Conservation (phyloP, 2,329 filamentous ascomycete genomes). For the Didymella pomorum region DNA sequence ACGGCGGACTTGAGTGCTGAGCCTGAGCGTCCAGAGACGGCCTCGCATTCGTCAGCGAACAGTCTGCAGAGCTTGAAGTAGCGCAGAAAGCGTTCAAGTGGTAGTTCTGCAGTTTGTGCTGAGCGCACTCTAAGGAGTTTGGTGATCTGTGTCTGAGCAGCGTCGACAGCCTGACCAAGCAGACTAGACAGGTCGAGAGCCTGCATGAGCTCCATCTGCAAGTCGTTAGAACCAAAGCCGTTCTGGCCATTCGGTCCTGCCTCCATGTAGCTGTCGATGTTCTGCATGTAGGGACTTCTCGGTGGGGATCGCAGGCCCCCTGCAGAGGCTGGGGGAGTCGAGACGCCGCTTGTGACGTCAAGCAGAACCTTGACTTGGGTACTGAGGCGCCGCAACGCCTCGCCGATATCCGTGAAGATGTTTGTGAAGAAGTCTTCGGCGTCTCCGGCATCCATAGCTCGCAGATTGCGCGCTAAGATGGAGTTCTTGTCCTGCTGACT, state of each 20-base stretch:
- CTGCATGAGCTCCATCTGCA: constrained; percentile 78
- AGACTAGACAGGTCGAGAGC: constrained; percentile 79
- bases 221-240: constrained; percentile 32
- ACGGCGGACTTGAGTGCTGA: constrained; percentile 79
- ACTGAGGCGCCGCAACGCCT: constrained; percentile 82
- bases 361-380: constrained; percentile 95
- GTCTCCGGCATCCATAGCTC: constrained; percentile 81
- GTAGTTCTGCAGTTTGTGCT: constrained; percentile 74
- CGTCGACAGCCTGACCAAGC: constrained; percentile 80
- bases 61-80: constrained; percentile 84
- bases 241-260: constrained; percentile 23
- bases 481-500: constrained; percentile 90
- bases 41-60: constrained; percentile 87
- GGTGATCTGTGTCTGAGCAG: constrained; percentile 75
- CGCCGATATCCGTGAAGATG: constrained; percentile 87
- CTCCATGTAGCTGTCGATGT: constrained; percentile 52
- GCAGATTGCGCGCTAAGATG: constrained; percentile 85
- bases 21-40: constrained; percentile 80
- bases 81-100: constrained; percentile 74
- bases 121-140: constrained; percentile 79
- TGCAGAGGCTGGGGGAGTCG: constrained; percentile 53
- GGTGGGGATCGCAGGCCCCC: constrained; percentile 57
- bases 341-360: constrained; percentile 84
- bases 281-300: constrained; percentile 55
- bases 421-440: constrained; percentile 82